Conservation (phyloP, 768 basidiomycete genomes). For the Rhizopogon rudus region DNA sequence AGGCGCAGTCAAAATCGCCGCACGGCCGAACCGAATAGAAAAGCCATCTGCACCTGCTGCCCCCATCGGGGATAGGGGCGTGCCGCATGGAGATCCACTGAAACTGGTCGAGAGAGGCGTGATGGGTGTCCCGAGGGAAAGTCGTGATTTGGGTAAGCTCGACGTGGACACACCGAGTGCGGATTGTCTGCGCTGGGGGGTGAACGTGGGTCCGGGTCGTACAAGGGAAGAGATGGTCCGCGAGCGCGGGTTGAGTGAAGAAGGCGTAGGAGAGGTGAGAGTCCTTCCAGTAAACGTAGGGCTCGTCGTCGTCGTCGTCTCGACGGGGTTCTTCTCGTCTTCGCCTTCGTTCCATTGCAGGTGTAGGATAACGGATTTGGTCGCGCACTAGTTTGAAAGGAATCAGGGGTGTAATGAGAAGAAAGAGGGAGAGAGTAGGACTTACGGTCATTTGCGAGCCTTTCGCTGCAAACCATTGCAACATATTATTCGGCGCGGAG, state of each 20-base stretch:
- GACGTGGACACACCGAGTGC: constrained; percentile 19
- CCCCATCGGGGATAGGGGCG: constrained; percentile 25
- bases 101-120: constrained; percentile 33
- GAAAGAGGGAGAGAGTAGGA: neutral
- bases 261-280: constrained; percentile 25
- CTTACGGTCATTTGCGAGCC: constrained; percentile 86
- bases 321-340: constrained; percentile 11
- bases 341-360: constrained; percentile 80
- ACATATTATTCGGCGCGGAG: constrained; percentile 78
- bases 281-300: constrained; percentile 17
- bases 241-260: constrained; percentile 27
- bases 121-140: constrained; percentile 35
- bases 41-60: constrained; percentile 30
- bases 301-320: constrained; percentile 16
- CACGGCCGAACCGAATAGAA: constrained; percentile 55
- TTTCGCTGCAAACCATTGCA: constrained; percentile 93
- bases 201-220: constrained; percentile 46
- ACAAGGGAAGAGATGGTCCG: constrained; percentile 49
- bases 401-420: neutral
- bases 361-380: constrained; percentile 81
- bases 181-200: constrained; percentile 36
- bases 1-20: constrained; percentile 77
- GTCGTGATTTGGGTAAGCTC: constrained; percentile 37
- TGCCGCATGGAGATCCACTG: constrained; percentile 18
- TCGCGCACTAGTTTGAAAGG: constrained; percentile 61